Base-by-base conservation (phyloP, 192 early-diverging fungal genomes). In the Diversispora epigaea region DNA sequence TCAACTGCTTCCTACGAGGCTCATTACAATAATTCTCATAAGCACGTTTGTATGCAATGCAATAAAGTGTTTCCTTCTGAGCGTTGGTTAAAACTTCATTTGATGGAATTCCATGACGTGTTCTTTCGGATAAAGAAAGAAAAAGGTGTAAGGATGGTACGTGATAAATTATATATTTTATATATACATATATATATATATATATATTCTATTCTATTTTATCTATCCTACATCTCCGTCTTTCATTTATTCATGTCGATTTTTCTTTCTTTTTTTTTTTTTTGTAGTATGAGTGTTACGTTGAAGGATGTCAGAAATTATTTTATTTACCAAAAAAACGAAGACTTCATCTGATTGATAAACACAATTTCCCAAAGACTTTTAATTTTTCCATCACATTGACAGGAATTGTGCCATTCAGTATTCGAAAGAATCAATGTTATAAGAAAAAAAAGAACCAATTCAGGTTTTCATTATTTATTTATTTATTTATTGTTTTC, bases 1-100 rank as follows among this genome's bases (percentile, higher is more conserved):
- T 75, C 76, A 6, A 3, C 78, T 3, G 49, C 60, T 8, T 81
- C 83, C 15, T 88, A 84, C 68, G 84, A 88, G 49, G 57, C 76
- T 2, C 87, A 88, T 46, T 86, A 86, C 71, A 84, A 86, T 58
- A 78, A 76, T 21, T 74, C 74, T 62, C 87, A 88, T 61, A 69
- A 83, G 21, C 68, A 86, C 50, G 81, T 82, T 6, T 88, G 87
- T 55, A 71, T 66, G 6, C 78, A 76, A 43, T 88, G 87, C 64
- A 12, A 73, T 40, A 80, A 79, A n/a, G 39, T 80, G 9, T 88
- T 88, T 55, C 87, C 87, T 1, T 78, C 74, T 0, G 72, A 78
- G 55, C 79, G 79, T 14, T 86, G 82, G 83, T 61, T 88, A 4
- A 75, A 81, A 6, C 73, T 88, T 4, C 87, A 88, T 58, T 69